Conservation (phyloP, 2,329 filamentous ascomycete genomes). For the Huntiella bhutanensis region DNA sequence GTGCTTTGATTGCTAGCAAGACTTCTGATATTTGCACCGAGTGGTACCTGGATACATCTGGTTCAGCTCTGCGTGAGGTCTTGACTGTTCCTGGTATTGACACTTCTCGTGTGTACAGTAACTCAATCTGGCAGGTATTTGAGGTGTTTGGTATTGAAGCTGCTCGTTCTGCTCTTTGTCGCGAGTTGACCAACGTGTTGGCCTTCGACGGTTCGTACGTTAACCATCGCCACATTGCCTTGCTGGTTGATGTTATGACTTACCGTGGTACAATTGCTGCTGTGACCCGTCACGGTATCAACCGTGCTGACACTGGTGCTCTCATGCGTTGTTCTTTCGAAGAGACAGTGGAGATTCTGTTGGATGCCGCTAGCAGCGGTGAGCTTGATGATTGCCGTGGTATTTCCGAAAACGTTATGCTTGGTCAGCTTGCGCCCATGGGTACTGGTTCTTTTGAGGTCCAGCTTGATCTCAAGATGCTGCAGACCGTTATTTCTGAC, state of each 20-base stretch:
- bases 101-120: constrained; percentile 69
- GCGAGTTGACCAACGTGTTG: constrained; percentile 78
- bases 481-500: constrained; percentile 84
- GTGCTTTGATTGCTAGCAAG: constrained; percentile 55
- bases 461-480: constrained; percentile 82
- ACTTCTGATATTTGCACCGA: constrained; percentile 61
- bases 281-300: constrained; percentile 95
- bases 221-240: constrained; percentile 91
- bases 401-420: constrained; percentile 97
- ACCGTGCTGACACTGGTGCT: constrained; percentile 90
- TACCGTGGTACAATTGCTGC: constrained; percentile 86
- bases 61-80: constrained; percentile 69
- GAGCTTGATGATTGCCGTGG: constrained; percentile 95
- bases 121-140: constrained; percentile 87
- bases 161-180: constrained; percentile 66
- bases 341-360: constrained; percentile 93
- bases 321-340: constrained; percentile 99
- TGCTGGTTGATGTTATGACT: constrained; percentile 95
- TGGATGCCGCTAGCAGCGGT: constrained; percentile 85
- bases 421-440: constrained; percentile 91
- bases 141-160: constrained; percentile 95
- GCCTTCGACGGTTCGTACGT: constrained; percentile 98
- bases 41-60: constrained; percentile 91
- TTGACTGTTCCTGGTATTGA: constrained; percentile 79
- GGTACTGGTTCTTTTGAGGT: constrained; percentile 94